A percentile compares a stretch with the other conserved stretches of the same genome.
phyloP scores from a whole-genome alignment of 129 eudicot genomes.

The Ambrosia trifida region DNA sequence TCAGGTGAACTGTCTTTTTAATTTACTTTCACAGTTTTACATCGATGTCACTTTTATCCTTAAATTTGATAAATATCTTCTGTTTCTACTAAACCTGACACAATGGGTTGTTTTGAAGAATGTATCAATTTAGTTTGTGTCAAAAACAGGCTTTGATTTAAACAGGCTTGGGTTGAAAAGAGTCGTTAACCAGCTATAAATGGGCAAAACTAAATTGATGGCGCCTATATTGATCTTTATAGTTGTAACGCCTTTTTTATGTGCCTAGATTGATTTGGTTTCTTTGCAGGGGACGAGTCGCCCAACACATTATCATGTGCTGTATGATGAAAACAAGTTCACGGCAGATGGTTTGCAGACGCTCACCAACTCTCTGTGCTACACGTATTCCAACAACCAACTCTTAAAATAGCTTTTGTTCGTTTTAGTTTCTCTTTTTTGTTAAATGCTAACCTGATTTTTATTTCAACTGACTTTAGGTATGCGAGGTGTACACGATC shows the following conservation, averaged over 20 bases:
- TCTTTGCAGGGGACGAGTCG: conserved; percentile 78
- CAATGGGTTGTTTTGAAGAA: neutral
- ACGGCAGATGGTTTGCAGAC: conserved; percentile 61
- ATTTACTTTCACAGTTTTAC: neutral
- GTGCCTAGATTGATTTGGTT: neutral
- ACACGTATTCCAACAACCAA: conserved; percentile 47
- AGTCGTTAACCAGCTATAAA: neutral
- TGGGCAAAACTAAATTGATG: too few species aligned
- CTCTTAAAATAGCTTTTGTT: neutral
- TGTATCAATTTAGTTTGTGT: neutral
- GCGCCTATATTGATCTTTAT: too few species aligned
- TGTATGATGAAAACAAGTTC: conserved; percentile 78
- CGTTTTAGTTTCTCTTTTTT: neutral
- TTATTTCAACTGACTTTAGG: conserved; percentile 27
- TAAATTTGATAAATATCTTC: neutral
- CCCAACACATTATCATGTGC: conserved; percentile 81
- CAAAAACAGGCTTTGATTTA: too few species aligned
- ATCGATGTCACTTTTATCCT: too few species aligned
- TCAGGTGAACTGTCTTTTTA: conserved; percentile 44
- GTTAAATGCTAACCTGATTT: neutral
- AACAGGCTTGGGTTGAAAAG: neutral
- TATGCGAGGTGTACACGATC: conserved; percentile 90
- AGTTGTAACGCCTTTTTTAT: neutral
- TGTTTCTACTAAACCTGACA: neutral
- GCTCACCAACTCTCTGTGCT: conserved; percentile 66